Conservation (phyloP, 2,329 filamentous ascomycete species). For the Ophiostoma sp. region DNA sequence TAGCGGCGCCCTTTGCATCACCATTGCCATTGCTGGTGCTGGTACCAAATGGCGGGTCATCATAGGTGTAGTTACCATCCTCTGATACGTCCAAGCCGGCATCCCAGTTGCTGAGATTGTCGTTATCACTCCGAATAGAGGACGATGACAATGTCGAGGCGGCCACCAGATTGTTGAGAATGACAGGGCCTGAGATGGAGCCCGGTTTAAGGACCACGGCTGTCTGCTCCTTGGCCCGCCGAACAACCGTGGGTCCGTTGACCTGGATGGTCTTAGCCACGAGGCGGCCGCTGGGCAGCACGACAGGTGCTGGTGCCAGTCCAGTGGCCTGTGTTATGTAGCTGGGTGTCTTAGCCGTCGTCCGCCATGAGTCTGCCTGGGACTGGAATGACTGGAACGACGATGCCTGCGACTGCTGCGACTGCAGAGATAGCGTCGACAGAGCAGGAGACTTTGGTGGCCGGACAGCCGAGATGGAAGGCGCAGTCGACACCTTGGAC, state of each 20-base stretch:
- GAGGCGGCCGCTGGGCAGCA: slow-evolving; percentile 20
- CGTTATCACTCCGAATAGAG: background rate
- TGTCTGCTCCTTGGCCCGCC: slow-evolving; percentile 1
- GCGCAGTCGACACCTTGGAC: background rate
- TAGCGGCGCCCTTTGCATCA: background rate
- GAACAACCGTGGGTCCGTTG: slow-evolving; percentile 1
- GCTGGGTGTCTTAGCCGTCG: slow-evolving; percentile 36
- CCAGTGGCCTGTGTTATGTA: slow-evolving; percentile 27
- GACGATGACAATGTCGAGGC: background rate
- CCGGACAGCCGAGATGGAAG: slow-evolving; percentile 9
- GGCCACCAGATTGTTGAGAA: background rate
- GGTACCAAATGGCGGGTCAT: background rate
- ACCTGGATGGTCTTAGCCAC: slow-evolving; percentile 27
- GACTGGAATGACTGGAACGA: slow-evolving; percentile 18
- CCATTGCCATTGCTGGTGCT: background rate
- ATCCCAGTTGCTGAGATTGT: background rate
- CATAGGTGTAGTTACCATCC: background rate
- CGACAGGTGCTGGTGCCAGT: slow-evolving; percentile 23
- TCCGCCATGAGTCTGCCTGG: slow-evolving; percentile 30
- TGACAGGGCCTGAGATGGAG: background rate
- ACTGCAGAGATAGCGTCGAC: slow-evolving; percentile 35
- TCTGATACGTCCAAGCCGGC: slow-evolving; percentile 9
- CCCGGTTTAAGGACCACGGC: background rate
- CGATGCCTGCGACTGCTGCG: slow-evolving; percentile 37
- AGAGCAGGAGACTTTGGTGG: slow-evolving; percentile 27